phyloP scores from a whole-genome alignment of 306 rosid species.

The Cicer pinnatifidum region DNA sequence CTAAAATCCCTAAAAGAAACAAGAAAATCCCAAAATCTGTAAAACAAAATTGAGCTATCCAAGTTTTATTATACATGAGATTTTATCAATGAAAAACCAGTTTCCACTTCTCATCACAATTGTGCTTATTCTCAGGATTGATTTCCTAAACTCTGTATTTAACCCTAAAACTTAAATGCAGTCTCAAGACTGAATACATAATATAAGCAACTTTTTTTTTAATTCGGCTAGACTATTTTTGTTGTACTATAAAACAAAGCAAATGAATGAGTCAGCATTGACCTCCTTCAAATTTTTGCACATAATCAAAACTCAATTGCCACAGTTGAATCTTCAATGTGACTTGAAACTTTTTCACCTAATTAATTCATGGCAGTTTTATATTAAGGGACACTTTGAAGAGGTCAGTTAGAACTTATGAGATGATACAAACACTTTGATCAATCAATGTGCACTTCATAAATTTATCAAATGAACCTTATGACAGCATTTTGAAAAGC shows the following conservation, averaged over 20 bases:
- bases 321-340: too few species aligned
- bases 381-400: too few species aligned
- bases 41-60: not conserved
- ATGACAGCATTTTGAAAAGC: not conserved
- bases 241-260: not conserved
- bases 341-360: too few species aligned
- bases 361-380: too few species aligned
- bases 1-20: conserved; percentile 9
- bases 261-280: conserved; percentile 25
- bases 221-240: not conserved
- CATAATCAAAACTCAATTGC: not conserved
- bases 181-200: conserved; percentile 21
- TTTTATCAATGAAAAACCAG: conserved; percentile 23
- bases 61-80: not conserved
- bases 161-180: conserved; percentile 4
- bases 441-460: not conserved
- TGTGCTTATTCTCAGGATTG: not conserved
- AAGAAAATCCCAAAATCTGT: conserved; percentile 8
- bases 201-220: not conserved
- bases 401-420: too few species aligned
- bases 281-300: not conserved
- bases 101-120: conserved; percentile 3
- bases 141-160: conserved; percentile 30
- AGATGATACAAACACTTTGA: not conserved
- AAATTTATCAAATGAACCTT: not conserved